Base-by-base conservation (phyloP, 345 rosid species). In the Cardamine resedifolia region DNA sequence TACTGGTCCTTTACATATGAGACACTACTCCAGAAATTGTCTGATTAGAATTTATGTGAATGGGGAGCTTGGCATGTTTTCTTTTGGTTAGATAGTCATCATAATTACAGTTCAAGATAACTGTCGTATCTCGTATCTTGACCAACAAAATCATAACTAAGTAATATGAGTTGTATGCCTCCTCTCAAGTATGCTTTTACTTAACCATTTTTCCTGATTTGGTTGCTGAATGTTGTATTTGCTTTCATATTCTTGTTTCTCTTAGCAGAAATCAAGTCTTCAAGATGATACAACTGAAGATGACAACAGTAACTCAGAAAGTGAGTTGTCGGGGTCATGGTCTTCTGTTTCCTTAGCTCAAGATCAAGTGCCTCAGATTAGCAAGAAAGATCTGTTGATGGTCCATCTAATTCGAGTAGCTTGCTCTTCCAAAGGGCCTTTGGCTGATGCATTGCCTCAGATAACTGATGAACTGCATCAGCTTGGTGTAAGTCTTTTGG, bases 341-440 rank as follows among this genome's bases (percentile, higher is more conserved):
- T 87, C 97, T 79, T 87, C 80, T 49, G 70, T 33, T 70, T 83
- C 88, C 78, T 73, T 76, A 36, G 56, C 68, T 66, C 78, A 75
- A 65, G 78, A 76, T 47, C 87, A 83, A 72, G 68, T 76, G 60
- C 78, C 87, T 64, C 85, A 84, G 77, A 68, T 68, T 26, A 47
- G 77, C 76, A 84, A 85, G 78, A 89, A 83, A 70, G 98, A 94
- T 79, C 82, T 94, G 20, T 51, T 91, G 60, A 81, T 89, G 92
- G 98, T 85, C 77, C 97, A 94, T 84, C 80, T 94, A 64, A 91
- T 94, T 78, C 96, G 77, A 12, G 91, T 91, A 65, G 95, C 88
- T 58, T 90, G 97, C 75, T 79, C 87, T 77, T 86, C 95, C 50
- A 85, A 83, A 77, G 95, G 91, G 71, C 84, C 76, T 77, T 71